A percentile compares a stretch with the other conserved stretches of the same genome.
Conservation (phyloP, 805 yeast genomes). For the Nakazawaea pomicola region DNA sequence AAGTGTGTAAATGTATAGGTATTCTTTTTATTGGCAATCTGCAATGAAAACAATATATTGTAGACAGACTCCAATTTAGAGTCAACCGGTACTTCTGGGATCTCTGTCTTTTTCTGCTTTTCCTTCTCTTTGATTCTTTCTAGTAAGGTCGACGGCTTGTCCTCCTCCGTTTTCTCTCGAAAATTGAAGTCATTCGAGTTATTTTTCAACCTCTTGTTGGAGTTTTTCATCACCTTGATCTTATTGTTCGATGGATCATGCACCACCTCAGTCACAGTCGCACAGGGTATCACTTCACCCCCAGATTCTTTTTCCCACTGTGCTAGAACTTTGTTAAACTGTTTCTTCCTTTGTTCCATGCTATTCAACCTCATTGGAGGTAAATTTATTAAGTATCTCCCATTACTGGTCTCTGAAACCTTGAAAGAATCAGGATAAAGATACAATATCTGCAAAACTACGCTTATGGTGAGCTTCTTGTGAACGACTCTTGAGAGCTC, state of each 20-base stretch:
- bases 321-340: constrained; percentile 3
- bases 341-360: constrained; percentile 1
- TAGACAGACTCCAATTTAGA: constrained; percentile 19
- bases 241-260: constrained; percentile 5
- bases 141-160: constrained; percentile 23
- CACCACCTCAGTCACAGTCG: constrained; percentile 2
- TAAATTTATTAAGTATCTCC: constrained; percentile 6
- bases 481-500: constrained; percentile 1
- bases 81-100: constrained; percentile 2
- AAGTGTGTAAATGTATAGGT: constrained; percentile 13
- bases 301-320: not conserved
- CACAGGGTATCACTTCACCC: constrained; percentile 2
- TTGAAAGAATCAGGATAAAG: constrained; percentile 8
- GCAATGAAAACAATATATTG: constrained; percentile 18
- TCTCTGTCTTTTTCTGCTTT: constrained; percentile 15
- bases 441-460: constrained; percentile 10
- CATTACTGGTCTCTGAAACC: constrained; percentile 9
- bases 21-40: constrained; percentile 17
- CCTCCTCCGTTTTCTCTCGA: constrained; percentile 22
- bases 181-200: constrained; percentile 32
- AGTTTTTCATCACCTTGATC: not conserved
- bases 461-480: not conserved
- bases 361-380: not conserved
- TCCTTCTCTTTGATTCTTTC: constrained; percentile 37
- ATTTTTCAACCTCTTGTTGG: constrained; percentile 22